Evolutionary conservation across 2,329 filamentous ascomycete genomes (phyloP).

Genomic region (Ophiocordyceps camponoti-rufipedis): DNA sequence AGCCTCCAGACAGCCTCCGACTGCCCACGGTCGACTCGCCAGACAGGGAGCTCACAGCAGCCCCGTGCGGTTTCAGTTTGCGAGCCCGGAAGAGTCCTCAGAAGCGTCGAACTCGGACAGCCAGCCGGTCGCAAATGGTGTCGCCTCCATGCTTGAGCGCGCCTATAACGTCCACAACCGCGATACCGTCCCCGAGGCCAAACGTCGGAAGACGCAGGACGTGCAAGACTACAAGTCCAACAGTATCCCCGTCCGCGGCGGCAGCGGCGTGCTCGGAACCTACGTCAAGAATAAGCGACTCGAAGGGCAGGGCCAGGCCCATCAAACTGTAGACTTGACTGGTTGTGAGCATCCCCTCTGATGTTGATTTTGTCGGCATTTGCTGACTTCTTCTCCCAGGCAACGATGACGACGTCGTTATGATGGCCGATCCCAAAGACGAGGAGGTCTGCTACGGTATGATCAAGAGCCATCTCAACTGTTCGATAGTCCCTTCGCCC

Average conservation of each 20-base stretch:
- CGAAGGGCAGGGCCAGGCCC: conserved; percentile 17
- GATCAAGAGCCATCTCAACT: conserved; percentile 50
- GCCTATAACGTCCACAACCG: background rate
- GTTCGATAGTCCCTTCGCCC: conserved; percentile 47
- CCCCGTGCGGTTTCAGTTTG: conserved; percentile 23
- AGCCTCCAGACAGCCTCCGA: conserved; percentile 7
- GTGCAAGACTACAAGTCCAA: conserved; percentile 16
- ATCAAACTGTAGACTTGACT: conserved; percentile 38
- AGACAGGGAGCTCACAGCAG: conserved; percentile 8
- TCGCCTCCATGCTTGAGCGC: conserved; percentile 7
- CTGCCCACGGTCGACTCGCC: conserved; percentile 5
- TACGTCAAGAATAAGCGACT: conserved; percentile 44
- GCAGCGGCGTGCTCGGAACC: conserved; percentile 41
- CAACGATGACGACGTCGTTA: conserved; percentile 37
- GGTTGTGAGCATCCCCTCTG: conserved; percentile 18
- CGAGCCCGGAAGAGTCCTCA: conserved; percentile 15
- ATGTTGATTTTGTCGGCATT: conserved; percentile 4
- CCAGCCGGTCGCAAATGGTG: conserved; percentile 17
- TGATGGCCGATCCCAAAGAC: conserved; percentile 39
- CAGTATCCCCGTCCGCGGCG: conserved; percentile 14
- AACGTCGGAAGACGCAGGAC: conserved; percentile 43
- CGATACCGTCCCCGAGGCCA: conserved; percentile 22
- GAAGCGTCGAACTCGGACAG: conserved; percentile 13
- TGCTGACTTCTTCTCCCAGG: conserved; percentile 22
- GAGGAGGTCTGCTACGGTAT: conserved; percentile 71